Evolutionary conservation across 306 rosid species (phyloP).

Genomic region (Vicia villosa): DNA sequence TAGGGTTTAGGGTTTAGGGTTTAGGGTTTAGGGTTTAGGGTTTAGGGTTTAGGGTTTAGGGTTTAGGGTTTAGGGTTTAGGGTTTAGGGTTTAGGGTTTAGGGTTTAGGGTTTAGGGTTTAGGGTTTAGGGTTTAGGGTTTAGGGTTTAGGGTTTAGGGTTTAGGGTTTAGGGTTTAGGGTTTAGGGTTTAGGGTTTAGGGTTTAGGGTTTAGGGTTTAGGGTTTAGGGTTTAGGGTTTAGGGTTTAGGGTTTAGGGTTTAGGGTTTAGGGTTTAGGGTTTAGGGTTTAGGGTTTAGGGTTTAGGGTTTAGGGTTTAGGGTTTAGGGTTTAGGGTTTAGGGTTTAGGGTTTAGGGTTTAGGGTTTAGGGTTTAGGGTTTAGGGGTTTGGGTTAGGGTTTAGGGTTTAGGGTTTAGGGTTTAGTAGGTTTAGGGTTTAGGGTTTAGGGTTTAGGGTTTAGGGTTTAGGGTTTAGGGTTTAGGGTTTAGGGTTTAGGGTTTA

Average conservation of each 20-base stretch:
- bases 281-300: background rate
- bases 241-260: background rate
- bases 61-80: background rate
- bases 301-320: background rate
- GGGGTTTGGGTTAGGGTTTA: background rate
- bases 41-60: background rate
- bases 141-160: background rate
- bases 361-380: background rate
- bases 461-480: background rate
- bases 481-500: background rate
- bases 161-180: background rate
- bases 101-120: background rate
- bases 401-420: background rate
- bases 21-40: background rate
- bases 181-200: background rate
- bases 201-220: background rate
- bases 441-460: background rate
- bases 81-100: background rate
- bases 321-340: background rate
- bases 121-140: background rate
- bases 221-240: background rate
- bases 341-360: background rate
- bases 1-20: background rate
- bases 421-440: background rate
- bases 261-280: background rate